A percentile compares a stretch with the other conserved stretches of the same genome.
These are phyloP conservation scores for Alnus glutinosa DNA, from an alignment of 306 rosid genomes.

Conservation along the genomic window DNA sequence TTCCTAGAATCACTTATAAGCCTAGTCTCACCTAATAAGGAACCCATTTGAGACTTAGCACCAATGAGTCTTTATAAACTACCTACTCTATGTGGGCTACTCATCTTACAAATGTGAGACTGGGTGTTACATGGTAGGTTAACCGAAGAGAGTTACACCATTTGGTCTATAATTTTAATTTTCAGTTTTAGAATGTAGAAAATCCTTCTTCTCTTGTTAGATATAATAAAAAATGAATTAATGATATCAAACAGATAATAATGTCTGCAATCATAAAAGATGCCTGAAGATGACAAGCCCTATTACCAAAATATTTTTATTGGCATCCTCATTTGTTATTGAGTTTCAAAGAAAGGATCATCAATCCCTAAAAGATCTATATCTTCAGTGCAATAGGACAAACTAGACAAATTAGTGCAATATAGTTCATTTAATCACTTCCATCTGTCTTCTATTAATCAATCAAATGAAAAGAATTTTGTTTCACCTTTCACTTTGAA, in stretches of 20 bases:
- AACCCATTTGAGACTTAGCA: too few species aligned
- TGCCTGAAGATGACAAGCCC: not conserved
- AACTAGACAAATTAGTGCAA: not conserved
- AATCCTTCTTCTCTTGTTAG: not conserved
- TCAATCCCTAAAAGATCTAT: not conserved
- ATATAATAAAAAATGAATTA: not conserved
- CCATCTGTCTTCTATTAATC: conserved; percentile 1
- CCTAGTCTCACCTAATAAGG: too few species aligned
- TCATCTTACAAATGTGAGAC: too few species aligned
- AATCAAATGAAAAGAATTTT: conserved; percentile 5
- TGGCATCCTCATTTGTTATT: not conserved
- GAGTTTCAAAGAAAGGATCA: conserved; percentile 10
- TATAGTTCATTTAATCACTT: not conserved
- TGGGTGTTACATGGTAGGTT: not conserved
- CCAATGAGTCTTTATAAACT: too few species aligned
- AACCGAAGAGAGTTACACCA: not conserved
- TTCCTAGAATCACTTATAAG: too few species aligned
- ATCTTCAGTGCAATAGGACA: not conserved
- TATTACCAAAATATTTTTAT: not conserved
- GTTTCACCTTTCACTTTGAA: not conserved
- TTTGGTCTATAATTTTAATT: conserved; percentile 7
- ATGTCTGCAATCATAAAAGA: not conserved
- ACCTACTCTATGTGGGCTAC: too few species aligned
- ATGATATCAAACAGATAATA: not conserved
- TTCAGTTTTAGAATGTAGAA: not conserved